phyloP scores from a whole-genome alignment of 208 protist species.

The Leishmania lainsoni region DNA sequence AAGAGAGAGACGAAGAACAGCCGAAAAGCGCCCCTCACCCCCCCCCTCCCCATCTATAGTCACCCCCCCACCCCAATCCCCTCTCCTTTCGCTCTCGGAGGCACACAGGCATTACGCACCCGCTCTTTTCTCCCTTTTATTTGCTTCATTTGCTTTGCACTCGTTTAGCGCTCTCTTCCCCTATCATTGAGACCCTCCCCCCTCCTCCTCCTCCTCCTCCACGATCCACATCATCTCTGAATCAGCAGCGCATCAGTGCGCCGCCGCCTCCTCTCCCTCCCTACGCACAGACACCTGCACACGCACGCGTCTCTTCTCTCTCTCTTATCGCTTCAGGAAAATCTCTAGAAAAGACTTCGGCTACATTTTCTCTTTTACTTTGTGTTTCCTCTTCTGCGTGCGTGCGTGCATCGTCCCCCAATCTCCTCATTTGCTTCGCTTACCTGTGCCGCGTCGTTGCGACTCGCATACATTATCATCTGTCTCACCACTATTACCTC shows the following conservation, averaged over 20 bases:
- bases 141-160: not conserved
- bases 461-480: not conserved
- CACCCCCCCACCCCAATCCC: not conserved
- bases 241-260: too few relatives aligned
- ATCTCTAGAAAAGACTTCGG: conserved; percentile 1
- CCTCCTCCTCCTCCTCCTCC: too few relatives aligned
- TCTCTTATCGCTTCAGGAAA: not conserved
- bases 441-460: not conserved
- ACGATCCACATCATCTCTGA: not conserved
- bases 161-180: not conserved
- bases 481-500: not conserved
- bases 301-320: conserved; percentile 2
- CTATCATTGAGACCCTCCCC: not conserved
- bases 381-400: not conserved
- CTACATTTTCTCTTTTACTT: not conserved
- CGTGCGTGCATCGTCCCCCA: not conserved
- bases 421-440: not conserved
- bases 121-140: not conserved
- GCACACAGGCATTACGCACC: not conserved
- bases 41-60: not conserved
- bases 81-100: not conserved
- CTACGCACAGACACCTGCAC: not conserved
- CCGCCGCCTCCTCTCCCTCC: not conserved
- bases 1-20: not conserved
- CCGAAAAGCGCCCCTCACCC: not conserved